phyloP scores from a whole-genome alignment of 441 rosid species.

The Adansonia rubrostipa region DNA sequence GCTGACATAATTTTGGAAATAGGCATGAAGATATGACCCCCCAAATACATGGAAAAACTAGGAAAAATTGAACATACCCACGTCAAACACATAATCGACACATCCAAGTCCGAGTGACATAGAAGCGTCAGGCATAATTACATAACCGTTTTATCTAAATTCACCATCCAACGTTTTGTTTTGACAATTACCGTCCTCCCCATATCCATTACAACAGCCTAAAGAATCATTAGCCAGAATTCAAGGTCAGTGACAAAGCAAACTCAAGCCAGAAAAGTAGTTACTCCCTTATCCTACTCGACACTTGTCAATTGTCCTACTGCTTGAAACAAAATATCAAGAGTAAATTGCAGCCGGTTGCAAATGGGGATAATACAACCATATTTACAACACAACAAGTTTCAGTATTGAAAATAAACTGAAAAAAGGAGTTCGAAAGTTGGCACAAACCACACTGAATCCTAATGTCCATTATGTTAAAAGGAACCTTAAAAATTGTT shows the following conservation, averaged over 20 bases:
- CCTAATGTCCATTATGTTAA: background rate
- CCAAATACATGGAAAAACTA: background rate
- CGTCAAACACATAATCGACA: too few relatives aligned
- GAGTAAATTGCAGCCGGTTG: background rate
- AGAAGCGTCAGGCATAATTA: background rate
- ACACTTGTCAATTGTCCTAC: conserved; percentile 10
- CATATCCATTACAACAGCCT: background rate
- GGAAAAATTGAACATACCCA: too few relatives aligned
- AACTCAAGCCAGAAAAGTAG: background rate
- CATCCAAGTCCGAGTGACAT: too few relatives aligned
- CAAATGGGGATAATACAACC: background rate
- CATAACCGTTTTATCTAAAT: background rate
- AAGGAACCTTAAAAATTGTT: conserved; percentile 10
- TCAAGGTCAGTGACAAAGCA: background rate
- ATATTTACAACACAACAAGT: background rate
- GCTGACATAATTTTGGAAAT: too few relatives aligned
- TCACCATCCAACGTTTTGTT: background rate
- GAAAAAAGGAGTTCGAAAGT: background rate
- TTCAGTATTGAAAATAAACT: background rate
- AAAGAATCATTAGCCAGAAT: background rate
- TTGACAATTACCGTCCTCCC: background rate
- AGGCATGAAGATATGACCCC: too few relatives aligned
- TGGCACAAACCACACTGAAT: background rate
- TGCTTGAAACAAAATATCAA: conserved; percentile 5
- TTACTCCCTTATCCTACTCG: background rate